Conservation (phyloP, 805 yeast species). For the Barnettozyma sucrosica region DNA sequence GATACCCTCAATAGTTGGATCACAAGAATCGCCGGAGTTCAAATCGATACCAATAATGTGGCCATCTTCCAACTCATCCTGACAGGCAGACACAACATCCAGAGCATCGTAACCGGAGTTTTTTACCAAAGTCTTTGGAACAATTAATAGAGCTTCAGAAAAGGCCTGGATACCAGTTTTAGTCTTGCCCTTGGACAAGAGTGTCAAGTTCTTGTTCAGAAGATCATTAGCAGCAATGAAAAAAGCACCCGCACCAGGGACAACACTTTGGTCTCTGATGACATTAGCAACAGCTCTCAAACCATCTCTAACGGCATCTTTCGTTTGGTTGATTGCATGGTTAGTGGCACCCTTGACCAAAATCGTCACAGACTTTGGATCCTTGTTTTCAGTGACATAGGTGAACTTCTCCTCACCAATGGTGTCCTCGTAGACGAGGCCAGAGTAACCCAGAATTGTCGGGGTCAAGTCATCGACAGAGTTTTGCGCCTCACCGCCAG, state of each 20-base stretch:
- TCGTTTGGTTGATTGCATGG: constrained; percentile 84
- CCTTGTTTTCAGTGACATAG: constrained; percentile 81
- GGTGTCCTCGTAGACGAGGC: constrained; percentile 84
- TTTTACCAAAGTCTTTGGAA: constrained; percentile 88
- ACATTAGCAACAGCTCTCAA: constrained; percentile 91
- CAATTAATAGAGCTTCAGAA: constrained; percentile 82
- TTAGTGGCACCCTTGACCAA: constrained; percentile 90
- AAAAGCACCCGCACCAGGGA: constrained; percentile 98
- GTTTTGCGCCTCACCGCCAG: constrained; percentile 98
- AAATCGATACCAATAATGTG: constrained; percentile 87
- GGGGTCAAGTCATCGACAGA: constrained; percentile 90
- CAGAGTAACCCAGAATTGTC: constrained; percentile 78
- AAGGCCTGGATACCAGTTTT: constrained; percentile 91
- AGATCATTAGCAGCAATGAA: constrained; percentile 77
- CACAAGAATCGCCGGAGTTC: constrained; percentile 90
- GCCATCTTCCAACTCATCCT: constrained; percentile 80
- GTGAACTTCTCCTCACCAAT: constrained; percentile 98
- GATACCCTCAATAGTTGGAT: constrained; percentile 88
- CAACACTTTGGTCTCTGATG: constrained; percentile 72
- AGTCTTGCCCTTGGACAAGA: constrained; percentile 70
- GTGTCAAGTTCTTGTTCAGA: constrained; percentile 46
- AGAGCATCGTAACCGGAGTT: constrained; percentile 93
- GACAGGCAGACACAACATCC: constrained; percentile 83
- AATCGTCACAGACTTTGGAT: constrained; percentile 88
- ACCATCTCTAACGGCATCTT: constrained; percentile 97